Evolutionary conservation across 208 protist genomes (phyloP), one percentile per base, ranked within the genome.

Genomic region (Trypanosoma scelopori): DNA sequence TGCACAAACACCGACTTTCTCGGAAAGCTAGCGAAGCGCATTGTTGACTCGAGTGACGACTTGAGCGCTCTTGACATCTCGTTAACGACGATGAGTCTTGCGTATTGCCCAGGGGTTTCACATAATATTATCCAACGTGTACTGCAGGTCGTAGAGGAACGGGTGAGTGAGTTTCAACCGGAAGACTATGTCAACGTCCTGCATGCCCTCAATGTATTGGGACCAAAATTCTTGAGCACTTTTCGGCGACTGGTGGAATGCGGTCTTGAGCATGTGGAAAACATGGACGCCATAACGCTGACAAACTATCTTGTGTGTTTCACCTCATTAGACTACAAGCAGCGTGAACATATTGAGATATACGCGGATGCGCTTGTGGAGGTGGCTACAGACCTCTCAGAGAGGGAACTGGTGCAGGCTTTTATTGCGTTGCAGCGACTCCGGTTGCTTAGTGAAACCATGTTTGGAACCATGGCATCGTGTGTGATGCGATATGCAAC

Each of bases 341-440:
- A 87, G 1, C 82, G 81, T 13, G 83, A 86, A 48, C 90, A 95
- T 64, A 52, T 95, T 11, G 90, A 95, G 43, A 93, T 95, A 60
- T 93, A 89, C 58, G 87, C 85, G 0, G 90, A 95, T 62, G 87
- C 90, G 4, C 66, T 95, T 9, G 78, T 95, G 22, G 83, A 93
- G 23, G 78, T 91, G 2, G 69, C 85, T 3, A 55, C 23, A 32
- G 87, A 95, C 52, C 74, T 95, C 12, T 64, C 65, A 25, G 81
- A 95, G 57, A 59, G 23, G 3, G 72, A 90, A 7, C 67, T 95
- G n/a, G 84, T 93, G 13, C 78, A 90, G 43, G 78, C 87, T 13
- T 84, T 93, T 51, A 62, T 92, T 22, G 83, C 87, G 0, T 52
- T 92, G 18, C 82, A 92, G 32, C 73, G 67, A 22, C 75, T 95